phyloP scores from a whole-genome alignment of 208 protist genomes.

The Leishmania aethiopica region DNA sequence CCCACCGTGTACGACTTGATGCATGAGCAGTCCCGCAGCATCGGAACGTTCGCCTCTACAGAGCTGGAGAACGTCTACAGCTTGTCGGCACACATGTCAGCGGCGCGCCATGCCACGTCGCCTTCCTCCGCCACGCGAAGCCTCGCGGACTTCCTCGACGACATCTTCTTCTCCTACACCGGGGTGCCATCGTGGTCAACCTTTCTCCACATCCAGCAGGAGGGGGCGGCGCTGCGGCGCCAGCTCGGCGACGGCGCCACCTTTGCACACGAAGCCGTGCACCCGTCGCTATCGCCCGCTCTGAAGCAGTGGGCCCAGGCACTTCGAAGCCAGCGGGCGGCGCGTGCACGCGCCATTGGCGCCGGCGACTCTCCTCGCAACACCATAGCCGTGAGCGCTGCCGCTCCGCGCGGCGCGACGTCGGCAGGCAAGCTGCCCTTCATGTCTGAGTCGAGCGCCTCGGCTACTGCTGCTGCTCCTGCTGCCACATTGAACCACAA shows the following conservation, averaged over 20 bases:
- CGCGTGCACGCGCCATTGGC: constrained; percentile 9
- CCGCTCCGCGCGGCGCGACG: background rate
- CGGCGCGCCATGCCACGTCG: background rate
- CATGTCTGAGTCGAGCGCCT: background rate
- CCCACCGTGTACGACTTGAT: constrained; percentile 19
- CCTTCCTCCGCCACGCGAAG: constrained; percentile 23
- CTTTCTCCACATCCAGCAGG: constrained; percentile 51
- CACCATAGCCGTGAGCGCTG: background rate
- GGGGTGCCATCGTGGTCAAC: constrained; percentile 41
- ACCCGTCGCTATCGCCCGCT: constrained; percentile 40
- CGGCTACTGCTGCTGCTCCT: background rate
- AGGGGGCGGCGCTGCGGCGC: constrained; percentile 38
- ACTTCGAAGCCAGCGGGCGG: constrained; percentile 19
- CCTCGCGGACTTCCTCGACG: constrained; percentile 42
- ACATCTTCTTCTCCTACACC: constrained; percentile 68
- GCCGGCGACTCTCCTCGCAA: background rate
- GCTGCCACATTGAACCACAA: background rate
- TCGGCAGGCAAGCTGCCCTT: background rate
- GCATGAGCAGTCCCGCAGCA: background rate
- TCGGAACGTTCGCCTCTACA: constrained; percentile 10
- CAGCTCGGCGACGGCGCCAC: constrained; percentile 46
- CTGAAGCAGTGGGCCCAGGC: constrained; percentile 39
- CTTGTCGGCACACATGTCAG: background rate
- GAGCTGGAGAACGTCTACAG: constrained; percentile 5
- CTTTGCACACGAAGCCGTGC: constrained; percentile 52